Percentiles rank a stretch among this genome's conserved stretches.
These are phyloP conservation scores for Adiantum capillusveneris DNA, from an alignment of 75 land plant species.

Conservation along the genomic window DNA sequence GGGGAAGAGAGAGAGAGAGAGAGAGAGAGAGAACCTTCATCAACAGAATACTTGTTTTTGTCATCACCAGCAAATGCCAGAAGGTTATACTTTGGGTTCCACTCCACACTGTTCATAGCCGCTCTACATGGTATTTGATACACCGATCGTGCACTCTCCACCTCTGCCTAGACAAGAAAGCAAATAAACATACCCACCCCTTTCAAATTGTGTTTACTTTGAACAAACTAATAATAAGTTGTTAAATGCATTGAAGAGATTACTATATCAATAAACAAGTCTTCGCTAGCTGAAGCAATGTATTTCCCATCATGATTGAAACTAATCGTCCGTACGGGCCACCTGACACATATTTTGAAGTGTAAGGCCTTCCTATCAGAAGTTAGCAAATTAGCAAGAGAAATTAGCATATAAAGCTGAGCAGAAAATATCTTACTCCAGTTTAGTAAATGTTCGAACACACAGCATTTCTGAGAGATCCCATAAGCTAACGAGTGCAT, in stretches of 20 bases:
- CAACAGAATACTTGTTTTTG: slow-evolving; percentile 86
- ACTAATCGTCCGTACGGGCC: slow-evolving; percentile 97
- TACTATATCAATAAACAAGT: slow-evolving; percentile 90
- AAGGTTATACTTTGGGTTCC: slow-evolving; percentile 92
- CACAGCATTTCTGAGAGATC: slow-evolving; percentile 93
- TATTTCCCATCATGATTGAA: slow-evolving; percentile 90
- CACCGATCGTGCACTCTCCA: slow-evolving; percentile 78
- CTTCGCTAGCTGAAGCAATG: slow-evolving; percentile 98
- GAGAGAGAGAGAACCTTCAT: slow-evolving; percentile 55
- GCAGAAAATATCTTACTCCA: slow-evolving; percentile 59
- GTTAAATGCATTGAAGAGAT: no score
- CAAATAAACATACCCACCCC: background rate
- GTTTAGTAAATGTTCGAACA: slow-evolving; percentile 87
- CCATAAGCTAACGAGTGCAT: slow-evolving; percentile 98
- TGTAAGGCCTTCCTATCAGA: no score
- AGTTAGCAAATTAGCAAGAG: no score
- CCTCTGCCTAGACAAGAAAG: slow-evolving; percentile 52
- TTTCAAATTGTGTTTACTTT: slow-evolving; percentile 2
- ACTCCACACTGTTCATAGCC: slow-evolving; percentile 98
- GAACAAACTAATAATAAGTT: no score
- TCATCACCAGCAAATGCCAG: slow-evolving; percentile 99
- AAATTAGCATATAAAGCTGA: no score
- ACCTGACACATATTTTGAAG: slow-evolving; percentile 32
- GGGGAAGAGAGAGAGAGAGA: no score
- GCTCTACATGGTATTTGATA: slow-evolving; percentile 91